Evolutionary conservation across 1,284 basidiomycete species (phyloP).

Genomic region (Coniferiporia weirii): DNA sequence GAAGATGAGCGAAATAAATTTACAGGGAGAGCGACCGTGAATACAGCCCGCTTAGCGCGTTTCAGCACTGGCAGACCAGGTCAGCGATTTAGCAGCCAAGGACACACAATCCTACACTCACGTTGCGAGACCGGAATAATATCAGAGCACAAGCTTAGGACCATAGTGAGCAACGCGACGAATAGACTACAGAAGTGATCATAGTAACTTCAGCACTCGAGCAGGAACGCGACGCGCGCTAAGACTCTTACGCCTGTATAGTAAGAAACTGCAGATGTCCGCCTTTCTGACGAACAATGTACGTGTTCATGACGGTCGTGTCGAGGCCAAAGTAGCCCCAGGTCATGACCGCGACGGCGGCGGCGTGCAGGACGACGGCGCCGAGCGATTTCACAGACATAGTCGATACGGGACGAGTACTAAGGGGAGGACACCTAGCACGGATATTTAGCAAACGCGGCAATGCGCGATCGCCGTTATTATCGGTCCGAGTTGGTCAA

Average conservation of each 20-base stretch:
- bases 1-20: constrained; percentile 20
- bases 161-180: constrained; percentile 48
- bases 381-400: constrained; percentile 1
- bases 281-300: constrained; percentile 46
- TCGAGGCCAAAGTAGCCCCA: constrained; percentile 42
- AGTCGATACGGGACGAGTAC: not conserved
- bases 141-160: constrained; percentile 43
- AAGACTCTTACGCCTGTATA: constrained; percentile 58
- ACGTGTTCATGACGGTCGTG: constrained; percentile 32
- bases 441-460: not conserved
- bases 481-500: not conserved
- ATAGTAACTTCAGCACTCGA: not conserved
- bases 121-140: constrained; percentile 42
- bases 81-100: constrained; percentile 7
- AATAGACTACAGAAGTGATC: constrained; percentile 35
- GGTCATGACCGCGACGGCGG: constrained; percentile 39
- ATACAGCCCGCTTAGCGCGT: constrained; percentile 46
- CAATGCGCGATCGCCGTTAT: not conserved
- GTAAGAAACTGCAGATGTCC: constrained; percentile 72
- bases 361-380: constrained; percentile 35
- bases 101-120: constrained; percentile 26
- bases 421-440: not conserved
- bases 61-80: constrained; percentile 32
- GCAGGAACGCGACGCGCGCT: not conserved
- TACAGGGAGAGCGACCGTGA: constrained; percentile 61